Evolutionary conservation across 495 filamentous ascomycete species (phyloP).

Genomic region (Penicillium roqueforti): DNA sequence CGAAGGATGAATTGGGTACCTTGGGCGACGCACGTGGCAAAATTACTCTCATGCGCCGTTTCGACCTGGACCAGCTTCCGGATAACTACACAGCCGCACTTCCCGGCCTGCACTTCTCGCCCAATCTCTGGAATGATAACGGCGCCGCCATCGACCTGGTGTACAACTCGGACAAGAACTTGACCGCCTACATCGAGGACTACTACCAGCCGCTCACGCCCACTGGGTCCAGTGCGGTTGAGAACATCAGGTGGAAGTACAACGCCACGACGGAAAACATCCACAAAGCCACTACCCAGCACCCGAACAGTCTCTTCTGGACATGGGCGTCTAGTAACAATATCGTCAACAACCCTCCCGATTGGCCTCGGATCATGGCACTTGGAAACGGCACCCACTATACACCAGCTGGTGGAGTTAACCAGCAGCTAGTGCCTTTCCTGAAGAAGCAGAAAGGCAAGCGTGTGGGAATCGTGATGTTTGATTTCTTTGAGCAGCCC

Average conservation of each 20-base stretch:
- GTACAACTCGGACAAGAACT: conserved; percentile 31
- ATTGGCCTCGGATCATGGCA: conserved; percentile 47
- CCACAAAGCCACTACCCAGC: conserved; percentile 23
- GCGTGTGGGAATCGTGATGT: conserved; percentile 43
- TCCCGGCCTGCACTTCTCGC: conserved; percentile 41
- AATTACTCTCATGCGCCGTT: conserved; percentile 39
- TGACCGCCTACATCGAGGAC: conserved; percentile 43
- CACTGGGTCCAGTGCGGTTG: conserved; percentile 21
- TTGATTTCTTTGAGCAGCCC: conserved; percentile 42
- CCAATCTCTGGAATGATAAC: conserved; percentile 37
- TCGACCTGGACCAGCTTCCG: conserved; percentile 35
- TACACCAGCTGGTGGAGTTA: conserved; percentile 39
- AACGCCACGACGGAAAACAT: conserved; percentile 35
- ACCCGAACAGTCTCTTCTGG: conserved; percentile 43
- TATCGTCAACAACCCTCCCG: conserved; percentile 35
- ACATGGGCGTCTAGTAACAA: conserved; percentile 47
- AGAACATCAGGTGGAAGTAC: conserved; percentile 41
- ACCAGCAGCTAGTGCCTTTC: conserved; percentile 20
- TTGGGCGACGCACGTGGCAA: conserved; percentile 41
- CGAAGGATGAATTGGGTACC: conserved; percentile 32
- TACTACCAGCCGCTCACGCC: conserved; percentile 34
- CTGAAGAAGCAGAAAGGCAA: conserved; percentile 23
- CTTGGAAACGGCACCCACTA: conserved; percentile 37
- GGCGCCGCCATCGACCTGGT: conserved; percentile 28
- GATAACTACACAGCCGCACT: conserved; percentile 26